These are phyloP conservation scores for Vanderwaltozyma polyspora DNA, from an alignment of 805 yeast species.

Conservation along the genomic window DNA sequence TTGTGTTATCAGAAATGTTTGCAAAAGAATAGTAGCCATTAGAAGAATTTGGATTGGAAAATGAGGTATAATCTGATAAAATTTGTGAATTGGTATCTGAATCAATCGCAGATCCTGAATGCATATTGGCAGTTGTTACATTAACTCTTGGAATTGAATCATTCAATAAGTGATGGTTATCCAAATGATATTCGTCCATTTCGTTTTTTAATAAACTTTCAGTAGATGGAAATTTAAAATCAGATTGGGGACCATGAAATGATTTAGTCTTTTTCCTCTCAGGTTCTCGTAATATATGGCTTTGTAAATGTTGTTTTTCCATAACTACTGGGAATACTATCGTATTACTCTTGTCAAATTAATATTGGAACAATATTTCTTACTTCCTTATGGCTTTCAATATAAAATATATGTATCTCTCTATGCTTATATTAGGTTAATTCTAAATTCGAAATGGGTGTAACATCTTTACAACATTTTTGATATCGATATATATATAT, in stretches of 20 bases:
- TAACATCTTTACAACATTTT: too few species aligned
- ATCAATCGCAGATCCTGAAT: background rate
- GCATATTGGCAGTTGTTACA: background rate
- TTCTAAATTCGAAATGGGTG: too few species aligned
- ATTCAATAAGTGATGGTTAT: slow-evolving; percentile 23
- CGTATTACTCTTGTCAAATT: too few species aligned
- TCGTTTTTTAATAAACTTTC: slow-evolving; percentile 13
- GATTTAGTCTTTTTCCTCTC: slow-evolving; percentile 29
- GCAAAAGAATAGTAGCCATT: slow-evolving; percentile 29
- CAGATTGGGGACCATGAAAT: slow-evolving; percentile 31
- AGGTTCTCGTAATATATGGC: slow-evolving; percentile 23
- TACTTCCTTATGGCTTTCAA: too few species aligned
- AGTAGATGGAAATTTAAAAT: slow-evolving; percentile 29
- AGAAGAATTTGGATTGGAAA: slow-evolving; percentile 17
- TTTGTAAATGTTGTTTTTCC: too few species aligned
- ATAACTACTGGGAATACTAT: too few species aligned
- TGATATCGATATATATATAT: too few species aligned
- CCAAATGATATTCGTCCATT: slow-evolving; percentile 15
- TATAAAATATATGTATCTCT: too few species aligned
- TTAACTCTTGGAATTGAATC: slow-evolving; percentile 5
- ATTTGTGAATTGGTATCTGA: slow-evolving; percentile 24
- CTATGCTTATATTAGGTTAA: too few species aligned
- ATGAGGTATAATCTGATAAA: slow-evolving; percentile 19
- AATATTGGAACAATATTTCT: too few species aligned
- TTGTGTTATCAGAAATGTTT: slow-evolving; percentile 29